phyloP scores from a whole-genome alignment of 2,329 filamentous ascomycete species.

The Epichloe elymi region DNA sequence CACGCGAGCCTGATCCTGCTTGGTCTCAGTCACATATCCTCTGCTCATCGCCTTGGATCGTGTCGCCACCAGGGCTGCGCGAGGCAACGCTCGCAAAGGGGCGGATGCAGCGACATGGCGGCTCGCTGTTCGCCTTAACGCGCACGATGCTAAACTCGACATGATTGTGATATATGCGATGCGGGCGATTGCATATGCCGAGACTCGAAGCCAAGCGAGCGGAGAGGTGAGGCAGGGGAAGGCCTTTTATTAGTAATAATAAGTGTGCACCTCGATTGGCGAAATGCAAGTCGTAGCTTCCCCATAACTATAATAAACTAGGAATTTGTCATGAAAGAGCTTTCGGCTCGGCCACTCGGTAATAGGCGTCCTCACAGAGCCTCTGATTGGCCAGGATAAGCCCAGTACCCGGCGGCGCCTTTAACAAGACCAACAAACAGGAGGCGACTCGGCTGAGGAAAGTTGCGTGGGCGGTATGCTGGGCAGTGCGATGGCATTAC shows the following conservation, averaged over 20 bases:
- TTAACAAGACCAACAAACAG: not conserved
- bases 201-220: slow-evolving; percentile 8
- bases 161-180: slow-evolving; percentile 26
- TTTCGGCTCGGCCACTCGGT: slow-evolving; percentile 23
- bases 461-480: not conserved
- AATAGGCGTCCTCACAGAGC: slow-evolving; percentile 16
- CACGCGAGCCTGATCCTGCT: slow-evolving; percentile 67
- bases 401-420: not conserved
- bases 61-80: slow-evolving; percentile 17
- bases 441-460: not conserved
- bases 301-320: slow-evolving; percentile 9
- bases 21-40: slow-evolving; percentile 74
- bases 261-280: not conserved
- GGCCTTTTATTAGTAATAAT: not conserved
- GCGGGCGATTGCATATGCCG: slow-evolving; percentile 10
- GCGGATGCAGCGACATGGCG: slow-evolving; percentile 30
- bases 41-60: slow-evolving; percentile 27
- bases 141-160: slow-evolving; percentile 53
- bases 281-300: not conserved
- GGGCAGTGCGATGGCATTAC: not conserved
- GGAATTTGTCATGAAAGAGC: slow-evolving; percentile 21
- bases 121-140: slow-evolving; percentile 59
- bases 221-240: slow-evolving; percentile 5
- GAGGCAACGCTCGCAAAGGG: slow-evolving; percentile 17
- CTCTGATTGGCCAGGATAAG: slow-evolving; percentile 18